phyloP scores from a whole-genome alignment of 116 monocot species.

The Cymodocea nodosa region DNA sequence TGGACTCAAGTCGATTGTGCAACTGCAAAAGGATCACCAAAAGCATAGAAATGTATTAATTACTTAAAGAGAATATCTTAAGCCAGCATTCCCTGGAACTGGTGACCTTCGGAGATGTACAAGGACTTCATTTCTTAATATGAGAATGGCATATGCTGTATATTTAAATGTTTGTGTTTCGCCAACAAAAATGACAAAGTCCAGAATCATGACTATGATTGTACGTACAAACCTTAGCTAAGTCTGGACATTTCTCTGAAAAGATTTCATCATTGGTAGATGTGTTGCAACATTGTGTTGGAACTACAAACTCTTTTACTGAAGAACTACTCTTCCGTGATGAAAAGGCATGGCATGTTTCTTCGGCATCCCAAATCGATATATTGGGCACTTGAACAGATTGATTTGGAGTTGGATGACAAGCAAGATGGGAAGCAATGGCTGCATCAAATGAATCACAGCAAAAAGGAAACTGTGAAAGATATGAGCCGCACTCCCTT shows the following conservation, averaged over 20 bases:
- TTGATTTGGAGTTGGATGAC: slow-evolving; percentile 14
- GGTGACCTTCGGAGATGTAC: background rate
- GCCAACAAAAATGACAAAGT: too few species aligned
- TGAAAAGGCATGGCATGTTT: slow-evolving; percentile 70
- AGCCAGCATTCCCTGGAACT: slow-evolving; percentile 1
- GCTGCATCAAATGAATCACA: slow-evolving; percentile 89
- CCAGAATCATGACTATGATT: background rate
- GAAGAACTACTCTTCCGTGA: slow-evolving; percentile 19
- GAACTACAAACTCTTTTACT: background rate
- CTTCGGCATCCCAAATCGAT: slow-evolving; percentile 78
- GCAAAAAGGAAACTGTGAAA: slow-evolving; percentile 17
- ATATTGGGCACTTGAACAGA: slow-evolving; percentile 17
- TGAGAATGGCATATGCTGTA: background rate
- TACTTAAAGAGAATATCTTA: too few species aligned
- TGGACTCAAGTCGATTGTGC: background rate
- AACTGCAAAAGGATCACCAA: background rate
- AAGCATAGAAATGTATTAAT: too few species aligned
- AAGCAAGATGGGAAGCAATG: slow-evolving; percentile 37
- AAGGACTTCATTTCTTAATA: too few species aligned
- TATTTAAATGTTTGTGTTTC: background rate
- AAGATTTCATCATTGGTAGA: background rate
- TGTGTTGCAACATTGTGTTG: background rate
- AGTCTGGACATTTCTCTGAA: background rate
- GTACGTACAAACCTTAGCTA: slow-evolving; percentile 3
- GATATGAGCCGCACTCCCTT: slow-evolving; percentile 12